Percentiles rank a stretch among this genome's conserved stretches.
These are phyloP conservation scores for Colletotrichum shisoi DNA, from an alignment of 2,329 filamentous ascomycete species.

Conservation along the genomic window DNA sequence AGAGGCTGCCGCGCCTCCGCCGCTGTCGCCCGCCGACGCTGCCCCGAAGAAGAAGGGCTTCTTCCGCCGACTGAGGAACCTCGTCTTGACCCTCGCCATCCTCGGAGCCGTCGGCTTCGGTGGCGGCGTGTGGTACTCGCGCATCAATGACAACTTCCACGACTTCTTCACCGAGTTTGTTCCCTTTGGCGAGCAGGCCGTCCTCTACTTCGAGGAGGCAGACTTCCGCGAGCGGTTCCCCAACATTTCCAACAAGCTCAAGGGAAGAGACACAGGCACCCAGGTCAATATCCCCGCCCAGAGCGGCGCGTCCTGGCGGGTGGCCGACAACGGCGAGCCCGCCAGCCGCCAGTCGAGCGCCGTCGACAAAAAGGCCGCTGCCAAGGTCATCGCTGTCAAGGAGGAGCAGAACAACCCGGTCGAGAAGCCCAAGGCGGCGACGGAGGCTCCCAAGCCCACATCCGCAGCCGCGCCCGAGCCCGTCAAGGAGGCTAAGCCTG, in stretches of 20 bases:
- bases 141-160: constrained; percentile 96
- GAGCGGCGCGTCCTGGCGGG: constrained; percentile 83
- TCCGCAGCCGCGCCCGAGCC: constrained; percentile 40
- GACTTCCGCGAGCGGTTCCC: constrained; percentile 89
- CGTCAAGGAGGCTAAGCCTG: constrained; percentile 47
- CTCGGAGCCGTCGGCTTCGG: constrained; percentile 81
- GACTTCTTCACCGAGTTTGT: constrained; percentile 99
- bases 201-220: constrained; percentile 93
- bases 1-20: constrained; percentile 49
- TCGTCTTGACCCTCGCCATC: constrained; percentile 78
- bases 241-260: constrained; percentile 54
- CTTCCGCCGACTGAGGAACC: constrained; percentile 76
- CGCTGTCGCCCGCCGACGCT: constrained; percentile 50
- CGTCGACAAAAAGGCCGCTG: constrained; percentile 47
- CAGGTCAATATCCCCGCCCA: constrained; percentile 84
- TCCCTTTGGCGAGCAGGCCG: constrained; percentile 91
- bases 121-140: constrained; percentile 89
- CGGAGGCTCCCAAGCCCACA: constrained; percentile 15
- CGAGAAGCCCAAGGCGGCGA: constrained; percentile 40
- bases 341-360: constrained; percentile 70
- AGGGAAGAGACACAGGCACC: constrained; percentile 65
- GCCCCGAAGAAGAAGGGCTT: constrained; percentile 68
- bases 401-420: constrained; percentile 47
- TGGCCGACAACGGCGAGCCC: constrained; percentile 68
- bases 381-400: constrained; percentile 44